Evolutionary conservation across 768 basidiomycete species (phyloP).

Genomic region (Hirschioporus abietinus): DNA sequence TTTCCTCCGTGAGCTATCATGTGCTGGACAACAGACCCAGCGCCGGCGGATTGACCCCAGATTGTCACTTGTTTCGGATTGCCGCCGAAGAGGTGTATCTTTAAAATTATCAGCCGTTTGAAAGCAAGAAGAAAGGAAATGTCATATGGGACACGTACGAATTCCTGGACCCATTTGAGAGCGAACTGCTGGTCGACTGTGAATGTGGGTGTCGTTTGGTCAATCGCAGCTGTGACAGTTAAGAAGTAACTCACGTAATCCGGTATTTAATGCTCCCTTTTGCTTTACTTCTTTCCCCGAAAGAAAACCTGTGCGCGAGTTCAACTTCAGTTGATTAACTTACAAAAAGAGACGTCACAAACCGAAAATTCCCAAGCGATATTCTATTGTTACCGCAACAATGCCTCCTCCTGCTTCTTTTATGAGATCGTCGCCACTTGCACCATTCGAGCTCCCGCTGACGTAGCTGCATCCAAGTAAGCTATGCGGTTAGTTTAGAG

Average conservation of each 20-base stretch:
- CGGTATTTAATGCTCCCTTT: constrained; percentile 41
- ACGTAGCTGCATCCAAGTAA: constrained; percentile 29
- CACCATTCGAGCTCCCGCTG: constrained; percentile 33
- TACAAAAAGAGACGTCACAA: background rate
- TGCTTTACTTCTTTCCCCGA: constrained; percentile 36
- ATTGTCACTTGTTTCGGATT: constrained; percentile 35
- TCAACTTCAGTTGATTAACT: background rate
- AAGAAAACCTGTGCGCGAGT: constrained; percentile 32
- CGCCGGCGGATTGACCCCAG: constrained; percentile 37
- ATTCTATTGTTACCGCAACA: constrained; percentile 33
- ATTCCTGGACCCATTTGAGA: constrained; percentile 35
- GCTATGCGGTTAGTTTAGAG: background rate
- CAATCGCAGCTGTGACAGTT: background rate
- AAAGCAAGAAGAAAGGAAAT: background rate
- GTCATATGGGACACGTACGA: constrained; percentile 20
- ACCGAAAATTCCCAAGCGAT: constrained; percentile 36
- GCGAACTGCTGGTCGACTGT: constrained; percentile 40
- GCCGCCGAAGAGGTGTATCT: constrained; percentile 38
- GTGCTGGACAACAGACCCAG: constrained; percentile 47
- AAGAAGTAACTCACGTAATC: constrained; percentile 32
- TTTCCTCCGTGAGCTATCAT: constrained; percentile 40
- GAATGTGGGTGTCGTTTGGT: background rate
- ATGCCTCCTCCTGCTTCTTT: constrained; percentile 40
- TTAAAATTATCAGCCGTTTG: constrained; percentile 6
- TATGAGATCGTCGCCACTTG: constrained; percentile 38